Evolutionary conservation across 352 stramenopile species (phyloP).

Genomic region (Globisporangium recalcitrans): DNA sequence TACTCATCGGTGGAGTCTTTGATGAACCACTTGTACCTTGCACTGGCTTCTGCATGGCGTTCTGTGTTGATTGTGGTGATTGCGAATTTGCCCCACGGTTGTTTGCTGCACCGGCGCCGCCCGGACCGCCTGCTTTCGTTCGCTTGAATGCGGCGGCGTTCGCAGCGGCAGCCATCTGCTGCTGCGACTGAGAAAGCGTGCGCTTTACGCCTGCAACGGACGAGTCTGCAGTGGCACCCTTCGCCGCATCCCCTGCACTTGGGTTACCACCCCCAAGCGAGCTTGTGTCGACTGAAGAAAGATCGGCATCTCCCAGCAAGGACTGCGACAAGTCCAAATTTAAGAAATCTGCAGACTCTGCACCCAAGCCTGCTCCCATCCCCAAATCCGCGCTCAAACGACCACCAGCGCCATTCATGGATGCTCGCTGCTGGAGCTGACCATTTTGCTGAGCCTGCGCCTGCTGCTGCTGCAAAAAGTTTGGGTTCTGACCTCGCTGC

Average conservation of each 20-base stretch:
- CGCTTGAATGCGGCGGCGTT: slow-evolving; percentile 81
- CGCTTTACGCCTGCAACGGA: slow-evolving; percentile 47
- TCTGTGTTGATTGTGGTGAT: slow-evolving; percentile 45
- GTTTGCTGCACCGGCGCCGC: slow-evolving; percentile 15
- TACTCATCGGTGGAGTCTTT: slow-evolving; percentile 84
- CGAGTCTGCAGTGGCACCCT: slow-evolving; percentile 24
- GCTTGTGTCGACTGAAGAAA: slow-evolving; percentile 40
- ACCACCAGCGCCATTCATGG: slow-evolving; percentile 28
- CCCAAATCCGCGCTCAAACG: slow-evolving; percentile 56
- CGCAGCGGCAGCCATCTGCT: slow-evolving; percentile 74
- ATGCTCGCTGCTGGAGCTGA: slow-evolving; percentile 32
- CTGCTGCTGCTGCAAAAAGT: slow-evolving; percentile 40
- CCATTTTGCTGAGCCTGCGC: slow-evolving; percentile 30
- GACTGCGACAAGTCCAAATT: slow-evolving; percentile 74
- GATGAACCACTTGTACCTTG: slow-evolving; percentile 62
- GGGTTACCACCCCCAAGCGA: slow-evolving; percentile 27
- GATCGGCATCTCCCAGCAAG: slow-evolving; percentile 58
- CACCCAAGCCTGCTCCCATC: slow-evolving; percentile 32
- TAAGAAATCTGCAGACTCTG: slow-evolving; percentile 73
- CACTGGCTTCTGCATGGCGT: slow-evolving; percentile 66
- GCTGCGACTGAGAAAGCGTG: slow-evolving; percentile 73
- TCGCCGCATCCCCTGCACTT: slow-evolving; percentile 23
- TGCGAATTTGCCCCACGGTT: slow-evolving; percentile 35
- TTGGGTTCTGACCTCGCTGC: slow-evolving; percentile 18
- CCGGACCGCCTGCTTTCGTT: slow-evolving; percentile 53